Evolutionary conservation across 495 filamentous ascomycete genomes (phyloP), one percentile per base, ranked within the genome.

Genomic region (Thermothielavioides terrestris): DNA sequence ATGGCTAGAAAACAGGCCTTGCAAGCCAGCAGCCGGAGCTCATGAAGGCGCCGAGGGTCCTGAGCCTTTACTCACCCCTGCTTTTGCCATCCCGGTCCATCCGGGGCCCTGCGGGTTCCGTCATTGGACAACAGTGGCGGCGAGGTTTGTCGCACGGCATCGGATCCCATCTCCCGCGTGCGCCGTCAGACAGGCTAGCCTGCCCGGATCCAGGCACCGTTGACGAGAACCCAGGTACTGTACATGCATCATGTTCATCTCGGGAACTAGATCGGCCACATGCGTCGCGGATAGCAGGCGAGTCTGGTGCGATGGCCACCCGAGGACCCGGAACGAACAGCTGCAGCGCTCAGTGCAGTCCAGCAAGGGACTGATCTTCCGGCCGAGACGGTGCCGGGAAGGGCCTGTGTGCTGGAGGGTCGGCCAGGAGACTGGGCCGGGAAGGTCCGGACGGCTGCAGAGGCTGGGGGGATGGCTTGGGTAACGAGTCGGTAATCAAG

Each of bases 1-100:
- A 83, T 83, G 53, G 75, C 70, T 60, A 83, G 80, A 68, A 82
- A 83, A 59, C 82, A 83, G 1, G 80, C 80, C 42, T 77, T 76
- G 55, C 81, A 83, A 0, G 77, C 79, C 78, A 41, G 73, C 77
- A 0, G 69, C 68, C 72, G 14, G 79, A 81, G 36, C 67, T 72
- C 22, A 81, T 65, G 57, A 82, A 80, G 39, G 78, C 77, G 34
- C 79, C 78, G 22, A 82, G 70, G 2, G 76, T 77, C 77, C 81
- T 81, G 39, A 83, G 65, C 6, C 34, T 7, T 4, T 37, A n/a
- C 6, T 18, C 34, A 37, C 20, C 43, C 20, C 14, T 26, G 30
- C 20, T 22, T 21, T 7, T 14, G 14, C 23, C 12, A 32, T 32
- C 35, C 27, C n/a, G n/a, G n/a, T n/a, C n/a, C n/a, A n/a, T n/a